Base-by-base conservation (phyloP, 2,329 filamentous ascomycete genomes). In the Chaetomiaceae sp. region DNA sequence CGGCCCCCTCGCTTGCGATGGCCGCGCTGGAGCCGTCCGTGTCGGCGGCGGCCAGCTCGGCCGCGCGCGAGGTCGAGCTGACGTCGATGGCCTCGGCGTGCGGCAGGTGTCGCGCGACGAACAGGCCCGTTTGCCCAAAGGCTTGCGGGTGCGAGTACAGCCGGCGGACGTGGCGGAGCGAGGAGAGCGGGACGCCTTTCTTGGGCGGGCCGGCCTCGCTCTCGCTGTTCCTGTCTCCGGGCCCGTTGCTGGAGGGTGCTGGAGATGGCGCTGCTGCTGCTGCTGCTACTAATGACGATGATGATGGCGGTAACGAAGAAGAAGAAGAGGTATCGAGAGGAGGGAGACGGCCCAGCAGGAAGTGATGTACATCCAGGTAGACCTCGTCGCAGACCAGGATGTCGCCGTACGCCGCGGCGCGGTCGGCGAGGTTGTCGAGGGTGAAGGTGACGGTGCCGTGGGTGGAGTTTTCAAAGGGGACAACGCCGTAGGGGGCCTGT, bases 91-190 rank as follows among this genome's bases (percentile, higher is more conserved):
- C 79, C 72, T 95, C 89, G n/a, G 86, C 77, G 40, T 81, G 81
- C 61, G 84, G 84, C 57, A 96, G 80, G 62, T 88, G 75, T 25
- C 76, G 74, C 8, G 78, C 75, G 23, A 96, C 79, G 70, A 96
- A 96, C 8, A 66, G 70, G 40, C 84, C 84, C 70, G 91, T 96
- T 72, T 99, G 94, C 23, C 90, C 90, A 76, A 94, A 96, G 25
- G 90, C 94, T 71, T 99, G 94, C 9, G 92, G 91, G 70, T 99
- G 94, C 21, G 89, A 94, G 73, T 96, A 95, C 36, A 99, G 71
- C 64, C 86, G 85, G 61, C 78, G 80, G 64, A 97, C 79, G 61
- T 86, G 77, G 51, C 73, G 69, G 57, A 91, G 69, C 58, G 73
- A 71, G 47, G 66, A 63, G 34, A 78, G 62, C 3, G 84, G 81